Evolutionary conservation across 176 grass and related monocot species (phyloP).

Genomic region (Leersia perrieri): DNA sequence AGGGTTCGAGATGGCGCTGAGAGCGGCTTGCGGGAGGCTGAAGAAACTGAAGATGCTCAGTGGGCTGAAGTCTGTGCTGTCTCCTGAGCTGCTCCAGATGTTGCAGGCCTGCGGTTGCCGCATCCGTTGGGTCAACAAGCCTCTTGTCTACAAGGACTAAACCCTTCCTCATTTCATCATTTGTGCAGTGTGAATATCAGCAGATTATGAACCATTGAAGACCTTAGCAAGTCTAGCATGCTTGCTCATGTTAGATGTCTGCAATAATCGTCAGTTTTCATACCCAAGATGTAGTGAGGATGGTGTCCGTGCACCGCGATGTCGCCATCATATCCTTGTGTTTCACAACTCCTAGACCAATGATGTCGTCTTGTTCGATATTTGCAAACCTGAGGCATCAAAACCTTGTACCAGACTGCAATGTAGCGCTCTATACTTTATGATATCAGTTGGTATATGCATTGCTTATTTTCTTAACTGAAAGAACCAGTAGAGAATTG

Average conservation of each 20-base stretch:
- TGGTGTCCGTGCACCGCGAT: background rate
- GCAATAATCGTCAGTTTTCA: slow-evolving; percentile 11
- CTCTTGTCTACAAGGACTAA: slow-evolving; percentile 70
- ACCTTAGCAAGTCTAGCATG: background rate
- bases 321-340: too few relatives aligned
- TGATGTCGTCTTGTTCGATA: background rate
- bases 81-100: slow-evolving; percentile 67
- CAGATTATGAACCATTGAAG: background rate
- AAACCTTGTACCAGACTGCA: background rate
- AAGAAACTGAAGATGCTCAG: slow-evolving; percentile 95
- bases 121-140: slow-evolving; percentile 90
- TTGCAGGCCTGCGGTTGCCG: slow-evolving; percentile 69
- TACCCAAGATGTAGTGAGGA: background rate
- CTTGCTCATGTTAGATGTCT: background rate
- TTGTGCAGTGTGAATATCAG: background rate
- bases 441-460: background rate
- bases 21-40: slow-evolving; percentile 65
- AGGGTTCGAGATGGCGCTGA: slow-evolving; percentile 73
- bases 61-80: slow-evolving; percentile 55
- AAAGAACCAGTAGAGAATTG: background rate
- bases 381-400: background rate
- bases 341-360: background rate
- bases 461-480: too few relatives aligned
- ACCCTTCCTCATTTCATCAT: background rate
- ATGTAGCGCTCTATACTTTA: background rate